These are phyloP conservation scores for Rutstroemia sp. DNA, from an alignment of 2,329 filamentous ascomycete genomes.

Conservation along the genomic window DNA sequence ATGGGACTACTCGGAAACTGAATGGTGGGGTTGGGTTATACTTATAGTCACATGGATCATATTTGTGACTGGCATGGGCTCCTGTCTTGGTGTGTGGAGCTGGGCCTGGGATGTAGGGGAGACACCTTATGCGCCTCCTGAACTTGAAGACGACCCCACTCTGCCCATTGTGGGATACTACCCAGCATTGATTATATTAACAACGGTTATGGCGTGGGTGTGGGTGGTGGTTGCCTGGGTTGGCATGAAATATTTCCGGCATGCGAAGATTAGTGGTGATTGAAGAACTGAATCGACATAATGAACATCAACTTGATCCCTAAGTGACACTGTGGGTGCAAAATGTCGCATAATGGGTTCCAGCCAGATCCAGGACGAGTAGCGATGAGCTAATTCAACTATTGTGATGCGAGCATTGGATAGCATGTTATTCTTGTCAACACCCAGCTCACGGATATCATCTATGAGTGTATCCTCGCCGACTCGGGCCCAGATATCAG, in stretches of 20 bases:
- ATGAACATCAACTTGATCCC: too few relatives aligned
- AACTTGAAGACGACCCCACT: constrained; percentile 90
- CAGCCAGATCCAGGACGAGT: too few relatives aligned
- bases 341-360: too few relatives aligned
- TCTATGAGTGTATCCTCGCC: too few relatives aligned
- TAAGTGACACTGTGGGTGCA: too few relatives aligned
- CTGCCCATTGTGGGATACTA: constrained; percentile 96
- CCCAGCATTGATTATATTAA: constrained; percentile 86
- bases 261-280: constrained; percentile 71
- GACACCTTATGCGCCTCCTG: constrained; percentile 89
- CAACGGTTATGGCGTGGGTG: constrained; percentile 95
- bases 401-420: too few relatives aligned
- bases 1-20: constrained; percentile 91
- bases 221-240: constrained; percentile 98
- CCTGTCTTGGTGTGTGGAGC: constrained; percentile 88
- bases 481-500: too few relatives aligned
- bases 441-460: too few relatives aligned
- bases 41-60: constrained; percentile 88
- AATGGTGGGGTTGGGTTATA: constrained; percentile 97
- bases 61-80: constrained; percentile 95
- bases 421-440: too few relatives aligned
- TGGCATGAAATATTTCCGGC: constrained; percentile 98
- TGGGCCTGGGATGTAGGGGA: constrained; percentile 99
- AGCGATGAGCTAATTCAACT: too few relatives aligned
- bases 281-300: constrained; percentile 13